phyloP scores from a whole-genome alignment of 2,329 filamentous ascomycete genomes.

The Trematosphaeria pertusa region DNA sequence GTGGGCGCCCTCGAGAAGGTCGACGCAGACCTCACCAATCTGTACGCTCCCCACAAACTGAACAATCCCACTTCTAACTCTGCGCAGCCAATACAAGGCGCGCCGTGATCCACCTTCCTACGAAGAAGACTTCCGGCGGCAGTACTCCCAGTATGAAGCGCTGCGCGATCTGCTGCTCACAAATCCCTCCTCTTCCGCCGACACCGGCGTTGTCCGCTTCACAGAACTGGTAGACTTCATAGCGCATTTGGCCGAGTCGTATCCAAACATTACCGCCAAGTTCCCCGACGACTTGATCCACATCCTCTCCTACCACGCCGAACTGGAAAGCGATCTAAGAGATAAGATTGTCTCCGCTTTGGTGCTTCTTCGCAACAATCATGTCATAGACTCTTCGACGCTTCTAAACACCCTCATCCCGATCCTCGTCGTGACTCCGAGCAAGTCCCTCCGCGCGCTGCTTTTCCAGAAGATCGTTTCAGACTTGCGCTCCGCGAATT shows the following conservation, averaged over 20 bases:
- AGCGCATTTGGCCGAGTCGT: slow-evolving; percentile 92
- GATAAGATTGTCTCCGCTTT: slow-evolving; percentile 95
- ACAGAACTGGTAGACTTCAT: slow-evolving; percentile 93
- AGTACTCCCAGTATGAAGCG: slow-evolving; percentile 90
- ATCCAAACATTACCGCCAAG: slow-evolving; percentile 76
- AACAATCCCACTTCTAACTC: too few relatives aligned
- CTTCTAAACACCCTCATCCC: slow-evolving; percentile 93
- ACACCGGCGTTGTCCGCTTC: slow-evolving; percentile 81
- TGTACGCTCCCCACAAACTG: too few relatives aligned
- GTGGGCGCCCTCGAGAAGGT: slow-evolving; percentile 93
- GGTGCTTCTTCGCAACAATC: slow-evolving; percentile 86
- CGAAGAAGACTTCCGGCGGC: slow-evolving; percentile 83
- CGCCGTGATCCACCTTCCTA: slow-evolving; percentile 88
- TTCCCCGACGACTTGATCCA: slow-evolving; percentile 84
- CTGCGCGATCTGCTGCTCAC: slow-evolving; percentile 91
- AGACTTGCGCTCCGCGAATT: slow-evolving; percentile 86
- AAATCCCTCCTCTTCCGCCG: slow-evolving; percentile 78
- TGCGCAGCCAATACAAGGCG: slow-evolving; percentile 96
- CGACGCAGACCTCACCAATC: slow-evolving; percentile 74
- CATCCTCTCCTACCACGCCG: slow-evolving; percentile 83
- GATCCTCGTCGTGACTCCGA: slow-evolving; percentile 88
- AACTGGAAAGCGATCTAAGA: slow-evolving; percentile 81
- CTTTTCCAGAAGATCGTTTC: slow-evolving; percentile 91
- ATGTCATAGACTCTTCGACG: slow-evolving; percentile 81
- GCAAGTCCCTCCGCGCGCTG: slow-evolving; percentile 83